Percentiles rank a stretch among this genome's conserved stretches.
Evolutionary conservation across 2,329 filamentous ascomycete genomes (phyloP).

Genomic region (Tolypocladium inflatum): DNA sequence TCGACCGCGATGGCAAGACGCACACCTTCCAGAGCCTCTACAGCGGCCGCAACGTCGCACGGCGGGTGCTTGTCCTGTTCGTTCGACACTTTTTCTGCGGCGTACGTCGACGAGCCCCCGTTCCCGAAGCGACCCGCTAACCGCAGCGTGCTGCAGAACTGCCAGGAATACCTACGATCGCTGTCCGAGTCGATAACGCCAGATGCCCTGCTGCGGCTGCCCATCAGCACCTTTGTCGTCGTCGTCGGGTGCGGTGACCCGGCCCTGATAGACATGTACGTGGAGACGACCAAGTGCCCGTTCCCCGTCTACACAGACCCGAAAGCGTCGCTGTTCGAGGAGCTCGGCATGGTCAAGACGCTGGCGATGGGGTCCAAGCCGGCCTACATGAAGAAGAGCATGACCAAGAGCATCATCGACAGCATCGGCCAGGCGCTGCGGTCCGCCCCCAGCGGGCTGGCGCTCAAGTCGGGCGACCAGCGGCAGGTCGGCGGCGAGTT

Average conservation of each 20-base stretch:
- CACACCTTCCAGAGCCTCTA: constrained; percentile 56
- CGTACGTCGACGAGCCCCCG: constrained; percentile 35
- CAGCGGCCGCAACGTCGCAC: constrained; percentile 40
- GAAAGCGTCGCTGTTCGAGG: constrained; percentile 52
- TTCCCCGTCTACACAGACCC: constrained; percentile 76
- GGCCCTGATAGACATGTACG: constrained; percentile 58
- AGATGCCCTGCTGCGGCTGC: constrained; percentile 37
- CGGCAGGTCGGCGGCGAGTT: constrained; percentile 70
- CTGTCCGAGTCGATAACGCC: constrained; percentile 50
- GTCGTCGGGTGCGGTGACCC: constrained; percentile 67
- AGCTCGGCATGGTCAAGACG: constrained; percentile 60
- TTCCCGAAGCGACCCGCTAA: constrained; percentile 6
- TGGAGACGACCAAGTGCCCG: constrained; percentile 49
- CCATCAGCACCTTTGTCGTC: constrained; percentile 51
- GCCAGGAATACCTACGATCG: constrained; percentile 62
- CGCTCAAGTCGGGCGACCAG: constrained; percentile 54
- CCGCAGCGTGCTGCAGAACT: constrained; percentile 41
- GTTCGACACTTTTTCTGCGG: constrained; percentile 75
- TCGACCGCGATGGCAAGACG: constrained; percentile 51
- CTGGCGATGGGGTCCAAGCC: constrained; percentile 50
- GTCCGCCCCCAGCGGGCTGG: constrained; percentile 46
- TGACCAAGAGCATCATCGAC: constrained; percentile 37
- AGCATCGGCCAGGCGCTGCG: constrained; percentile 52
- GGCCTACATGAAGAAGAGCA: constrained; percentile 51
- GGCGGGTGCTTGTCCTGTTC: constrained; percentile 60